Conservation (phyloP, 192 early-diverging fungal genomes). For the Linnemannia zychae region DNA sequence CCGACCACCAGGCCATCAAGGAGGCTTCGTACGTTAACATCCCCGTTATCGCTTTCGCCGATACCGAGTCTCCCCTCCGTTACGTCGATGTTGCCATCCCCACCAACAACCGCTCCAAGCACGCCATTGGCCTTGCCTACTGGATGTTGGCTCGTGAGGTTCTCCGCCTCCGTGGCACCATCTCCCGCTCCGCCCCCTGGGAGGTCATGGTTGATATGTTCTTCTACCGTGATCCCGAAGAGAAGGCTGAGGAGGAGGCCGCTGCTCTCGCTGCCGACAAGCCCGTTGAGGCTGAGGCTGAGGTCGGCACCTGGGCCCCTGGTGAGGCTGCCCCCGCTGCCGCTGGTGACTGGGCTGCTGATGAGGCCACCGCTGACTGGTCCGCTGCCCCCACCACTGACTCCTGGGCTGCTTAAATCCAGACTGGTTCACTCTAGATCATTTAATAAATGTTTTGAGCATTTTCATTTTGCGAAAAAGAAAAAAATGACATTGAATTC, state of each 20-base stretch:
- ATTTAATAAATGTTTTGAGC: neutral
- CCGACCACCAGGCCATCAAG: conserved; percentile 98
- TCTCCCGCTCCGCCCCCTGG: conserved; percentile 90
- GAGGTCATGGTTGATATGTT: conserved; percentile 99
- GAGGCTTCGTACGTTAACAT: conserved; percentile 99
- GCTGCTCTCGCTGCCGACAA: conserved; percentile 66
- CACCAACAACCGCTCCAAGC: conserved; percentile 99
- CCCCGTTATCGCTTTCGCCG: conserved; percentile 99
- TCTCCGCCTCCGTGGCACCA: conserved; percentile 95
- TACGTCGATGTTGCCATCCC: conserved; percentile 99
- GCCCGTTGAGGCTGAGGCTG: conserved; percentile 60
- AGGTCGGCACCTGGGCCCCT: conserved; percentile 52
- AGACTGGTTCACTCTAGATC: conserved; percentile 7
- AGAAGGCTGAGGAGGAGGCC: conserved; percentile 94
- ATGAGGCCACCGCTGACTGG: conserved; percentile 45
- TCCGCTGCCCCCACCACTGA: conserved; percentile 30
- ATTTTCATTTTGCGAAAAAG: neutral
- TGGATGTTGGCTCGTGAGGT: conserved; percentile 99
- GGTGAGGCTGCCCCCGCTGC: conserved; percentile 47
- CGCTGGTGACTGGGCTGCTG: conserved; percentile 54
- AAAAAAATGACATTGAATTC: too few relatives aligned
- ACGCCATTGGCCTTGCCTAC: conserved; percentile 97
- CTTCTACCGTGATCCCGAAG: conserved; percentile 99
- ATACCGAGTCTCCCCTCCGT: conserved; percentile 96
- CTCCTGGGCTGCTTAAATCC: conserved; percentile 34